Evolutionary conservation across 129 eudicot genomes (phyloP).

Genomic region (Apium graveolens): DNA sequence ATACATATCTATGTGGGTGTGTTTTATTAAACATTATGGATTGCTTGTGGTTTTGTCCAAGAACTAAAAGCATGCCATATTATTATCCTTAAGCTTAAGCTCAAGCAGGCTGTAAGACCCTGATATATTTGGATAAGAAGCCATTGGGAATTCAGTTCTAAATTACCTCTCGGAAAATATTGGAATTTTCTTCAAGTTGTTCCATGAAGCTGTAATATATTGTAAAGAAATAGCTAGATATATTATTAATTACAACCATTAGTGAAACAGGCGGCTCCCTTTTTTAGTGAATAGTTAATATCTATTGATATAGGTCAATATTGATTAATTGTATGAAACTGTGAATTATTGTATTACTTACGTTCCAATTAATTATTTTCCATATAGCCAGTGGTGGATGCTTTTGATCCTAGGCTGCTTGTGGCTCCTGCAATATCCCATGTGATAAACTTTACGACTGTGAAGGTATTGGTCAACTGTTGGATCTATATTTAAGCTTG

Average conservation of each 20-base stretch:
- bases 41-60: not conserved
- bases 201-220: not conserved
- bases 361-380: not conserved
- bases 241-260: not conserved
- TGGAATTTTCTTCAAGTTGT: not conserved
- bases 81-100: not conserved
- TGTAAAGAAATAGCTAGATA: not conserved
- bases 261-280: not conserved
- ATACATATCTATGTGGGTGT: not conserved
- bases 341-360: not conserved
- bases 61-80: not conserved
- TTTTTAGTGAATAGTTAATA: not conserved
- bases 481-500: not conserved
- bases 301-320: not conserved
- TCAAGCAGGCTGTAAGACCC: not conserved
- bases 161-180: not conserved
- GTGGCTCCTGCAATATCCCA: conserved; percentile 92
- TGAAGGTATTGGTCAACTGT: conserved; percentile 41
- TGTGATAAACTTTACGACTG: conserved; percentile 60
- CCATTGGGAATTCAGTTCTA: not conserved
- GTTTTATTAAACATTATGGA: not conserved
- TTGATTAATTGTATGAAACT: not conserved
- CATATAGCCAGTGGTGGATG: conserved; percentile 96
- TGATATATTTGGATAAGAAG: not conserved
- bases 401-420: conserved; percentile 90